Base-by-base conservation (phyloP, 108 stramenopile genomes). In the Fragilariopsis cylindrus region DNA sequence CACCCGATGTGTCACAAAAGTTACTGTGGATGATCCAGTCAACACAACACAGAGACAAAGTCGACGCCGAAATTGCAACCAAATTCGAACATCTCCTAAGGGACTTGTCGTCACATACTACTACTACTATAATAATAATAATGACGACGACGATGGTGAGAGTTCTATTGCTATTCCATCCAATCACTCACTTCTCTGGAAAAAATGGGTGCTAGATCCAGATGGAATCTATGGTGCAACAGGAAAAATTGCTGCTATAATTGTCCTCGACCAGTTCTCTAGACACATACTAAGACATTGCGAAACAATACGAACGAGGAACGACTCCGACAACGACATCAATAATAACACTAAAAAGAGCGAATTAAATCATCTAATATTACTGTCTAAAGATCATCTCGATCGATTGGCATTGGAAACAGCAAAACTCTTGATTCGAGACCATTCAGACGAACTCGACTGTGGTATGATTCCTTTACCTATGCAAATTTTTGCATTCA, bases 1-100 rank as follows among this genome's bases (percentile, higher is more conserved):
- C 81, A 18, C 90, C 91, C 8, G 89, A 94, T 62, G 65, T 67
- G 30, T 70, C 88, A 4, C 94, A 92, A 76, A 92, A 95, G 65
- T 78, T 81, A 48, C 78, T 95, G 0, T 95, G 94, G 94, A 95
- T 95, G 94, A 92, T 95, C 75, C 86, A 89, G 12, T 90, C 92
- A 1, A 57, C 41, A 18, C 69, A 84, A 60, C 82, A 79, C 30
- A 75, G 81, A 15, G 43, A 63, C 55, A 62, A 68, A 53, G 85
- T 93, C 12, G 92, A 93, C 82, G 68, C 74, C 16, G 82, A 88
- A 53, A 89, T 93, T 77, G 54, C 88, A 52, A 69, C 84, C 1
- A 65, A 74, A 57, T 93, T 93, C 55, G 83, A 77, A 57, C 50
- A 48, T 15, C 54, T 86, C 8, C 46, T 89, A 69, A 30, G 48